A percentile compares a stretch with the other conserved stretches of the same genome.
Conservation (phyloP, 352 stramenopile species). For the Phytophthora europaea region DNA sequence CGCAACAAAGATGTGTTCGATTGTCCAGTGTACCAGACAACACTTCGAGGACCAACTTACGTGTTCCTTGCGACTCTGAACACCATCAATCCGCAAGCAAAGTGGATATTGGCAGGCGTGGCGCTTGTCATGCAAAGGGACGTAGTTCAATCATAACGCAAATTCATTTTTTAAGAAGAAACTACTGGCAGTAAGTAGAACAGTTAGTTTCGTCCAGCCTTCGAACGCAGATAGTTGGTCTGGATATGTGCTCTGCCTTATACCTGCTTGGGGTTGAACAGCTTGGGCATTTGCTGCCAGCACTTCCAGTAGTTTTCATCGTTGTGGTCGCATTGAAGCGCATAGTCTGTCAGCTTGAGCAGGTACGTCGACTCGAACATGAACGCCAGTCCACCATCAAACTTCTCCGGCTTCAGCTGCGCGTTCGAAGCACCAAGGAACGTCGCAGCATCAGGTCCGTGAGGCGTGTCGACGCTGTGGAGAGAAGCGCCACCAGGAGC, state of each 20-base stretch:
- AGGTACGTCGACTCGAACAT: conserved; percentile 98
- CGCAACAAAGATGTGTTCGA: conserved; percentile 92
- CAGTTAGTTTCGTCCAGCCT: conserved; percentile 2
- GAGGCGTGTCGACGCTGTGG: conserved; percentile 90
- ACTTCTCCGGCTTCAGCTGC: conserved; percentile 89
- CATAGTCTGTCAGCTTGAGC: conserved; percentile 91
- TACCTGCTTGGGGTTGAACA: conserved; percentile 73
- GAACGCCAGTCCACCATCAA: conserved; percentile 95
- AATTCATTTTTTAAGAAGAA: conserved; percentile 8
- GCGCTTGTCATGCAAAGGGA: conserved; percentile 96
- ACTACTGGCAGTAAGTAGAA: neutral
- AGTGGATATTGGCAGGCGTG: conserved; percentile 95
- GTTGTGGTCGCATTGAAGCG: conserved; percentile 87
- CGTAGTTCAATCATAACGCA: conserved; percentile 43
- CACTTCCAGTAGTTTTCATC: conserved; percentile 94
- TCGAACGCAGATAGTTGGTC: neutral
- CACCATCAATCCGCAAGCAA: conserved; percentile 80
- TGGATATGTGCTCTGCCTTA: neutral
- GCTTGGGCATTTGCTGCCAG: conserved; percentile 94
- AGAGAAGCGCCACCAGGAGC: conserved; percentile 93
- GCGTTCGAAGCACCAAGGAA: conserved; percentile 92
- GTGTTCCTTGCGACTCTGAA: conserved; percentile 97
- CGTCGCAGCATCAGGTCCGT: conserved; percentile 95
- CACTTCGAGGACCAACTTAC: conserved; percentile 95
- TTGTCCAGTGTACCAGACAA: conserved; percentile 97